phyloP scores from a whole-genome alignment of 768 basidiomycete genomes.

The Erythrobasidium yunnanense region DNA sequence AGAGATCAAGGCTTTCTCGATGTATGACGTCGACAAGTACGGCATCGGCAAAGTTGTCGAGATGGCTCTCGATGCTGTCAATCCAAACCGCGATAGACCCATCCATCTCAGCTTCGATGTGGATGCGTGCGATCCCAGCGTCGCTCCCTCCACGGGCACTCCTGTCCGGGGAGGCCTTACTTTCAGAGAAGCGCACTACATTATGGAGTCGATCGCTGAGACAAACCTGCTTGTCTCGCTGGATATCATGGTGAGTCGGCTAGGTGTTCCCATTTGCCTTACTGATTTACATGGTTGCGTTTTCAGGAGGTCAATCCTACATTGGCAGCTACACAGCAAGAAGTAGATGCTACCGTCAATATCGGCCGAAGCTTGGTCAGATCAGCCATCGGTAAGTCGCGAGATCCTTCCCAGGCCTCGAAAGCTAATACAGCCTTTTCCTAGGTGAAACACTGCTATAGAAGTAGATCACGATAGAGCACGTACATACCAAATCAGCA shows the following conservation, averaged over 20 bases:
- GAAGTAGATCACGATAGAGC: too few relatives aligned
- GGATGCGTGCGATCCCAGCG: slow-evolving; percentile 58
- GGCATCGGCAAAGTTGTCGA: slow-evolving; percentile 66
- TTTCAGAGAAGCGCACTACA: slow-evolving; percentile 97
- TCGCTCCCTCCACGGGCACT: slow-evolving; percentile 91
- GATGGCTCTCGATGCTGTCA: slow-evolving; percentile 90
- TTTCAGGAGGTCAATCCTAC: slow-evolving; percentile 92
- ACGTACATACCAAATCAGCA: background rate
- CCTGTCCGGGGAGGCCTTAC: slow-evolving; percentile 70
- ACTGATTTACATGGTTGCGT: slow-evolving; percentile 55
- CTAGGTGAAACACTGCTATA: too few relatives aligned
- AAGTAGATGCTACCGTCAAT: slow-evolving; percentile 75
- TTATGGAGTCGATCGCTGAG: slow-evolving; percentile 82
- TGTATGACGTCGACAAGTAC: slow-evolving; percentile 67
- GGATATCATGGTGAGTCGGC: slow-evolving; percentile 75
- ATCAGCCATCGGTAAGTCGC: slow-evolving; percentile 60
- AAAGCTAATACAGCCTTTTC: too few relatives aligned
- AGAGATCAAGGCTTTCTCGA: slow-evolving; percentile 75
- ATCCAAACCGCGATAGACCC: slow-evolving; percentile 67
- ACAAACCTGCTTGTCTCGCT: slow-evolving; percentile 83
- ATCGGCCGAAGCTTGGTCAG: slow-evolving; percentile 78
- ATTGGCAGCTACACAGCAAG: slow-evolving; percentile 55
- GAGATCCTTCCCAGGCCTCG: too few relatives aligned
- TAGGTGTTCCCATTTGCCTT: slow-evolving; percentile 52
- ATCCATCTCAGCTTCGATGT: slow-evolving; percentile 97